Base-by-base conservation (phyloP, 2,329 filamentous ascomycete species). In the Fusarium udum region DNA sequence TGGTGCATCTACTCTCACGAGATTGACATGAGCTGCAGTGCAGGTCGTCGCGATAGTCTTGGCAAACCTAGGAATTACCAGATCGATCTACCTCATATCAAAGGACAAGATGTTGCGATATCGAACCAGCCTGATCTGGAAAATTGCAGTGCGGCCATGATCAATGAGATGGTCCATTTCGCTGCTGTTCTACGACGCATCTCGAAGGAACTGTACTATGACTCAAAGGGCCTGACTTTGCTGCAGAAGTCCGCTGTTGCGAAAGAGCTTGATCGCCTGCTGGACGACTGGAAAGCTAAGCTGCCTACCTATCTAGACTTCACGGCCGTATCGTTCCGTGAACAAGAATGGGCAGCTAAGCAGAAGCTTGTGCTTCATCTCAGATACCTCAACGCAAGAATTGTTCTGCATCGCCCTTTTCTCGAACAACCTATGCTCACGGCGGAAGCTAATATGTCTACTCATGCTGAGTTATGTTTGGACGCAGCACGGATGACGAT, bases 1-100 rank as follows among this genome's bases (percentile, higher is more conserved):
- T 66, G 64, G 64, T 66, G 58, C 12, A 66, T 66, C 11, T 66
- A 66, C n/a, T 66, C 63, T 31, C 58, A 66, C 6, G 63, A 66
- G 16, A 66, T 66, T 37, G 63, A 66, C 26, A 66, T 66, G 58
- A 66, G 63, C 40, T 66, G 58, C 12, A 66, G 63, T 28, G 63
- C 58, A 36, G 63, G 63, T 6, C 58, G 63, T 28, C 58, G 63
- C 10, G 63, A 66, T 6, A 66, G 63, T 42, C 63, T 66, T 36
- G 58, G 63, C 11, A 66, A 66, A 2, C 63, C 63, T 2, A 42
- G 58, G 1, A 66, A 66, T 31, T 66, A 66, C 39, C 58, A 66
- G 6, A 66, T 62, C 2, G 60, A 62, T 18, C 13, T 59, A 2
- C 60, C 60, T 18, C 60, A 59, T 46, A 59, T 59, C 32, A 45